Evolutionary conservation across 192 early-diverging fungal genomes (phyloP), one percentile per base, ranked within the genome.

Genomic region (Jimgerdemannia flammicorona): DNA sequence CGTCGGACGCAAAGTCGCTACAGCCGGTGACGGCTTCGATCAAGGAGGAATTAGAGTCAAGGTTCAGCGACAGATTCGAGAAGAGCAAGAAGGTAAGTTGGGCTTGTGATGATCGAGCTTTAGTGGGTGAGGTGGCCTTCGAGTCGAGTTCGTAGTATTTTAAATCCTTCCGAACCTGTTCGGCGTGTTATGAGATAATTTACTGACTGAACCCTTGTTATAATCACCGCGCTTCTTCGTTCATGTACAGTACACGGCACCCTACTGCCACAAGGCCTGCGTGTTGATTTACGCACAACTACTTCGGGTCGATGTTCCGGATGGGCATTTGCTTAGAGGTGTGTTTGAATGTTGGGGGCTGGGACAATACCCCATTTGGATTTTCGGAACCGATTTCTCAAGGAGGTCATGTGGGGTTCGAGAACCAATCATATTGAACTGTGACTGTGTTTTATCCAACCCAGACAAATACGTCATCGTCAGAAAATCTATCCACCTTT

Each of bases 251-350:
- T 29, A 29, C 29, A 29, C 29, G 29, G 29, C 29, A 29, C 29
- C 29, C 0, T 29, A 29, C 29, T 29, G 29, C 29, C 29, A 29
- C 29, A 93, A 93, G 84, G 92, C 89, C 71, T 86, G 88, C 75
- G 86, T 95, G 42, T 78, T 99, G 54, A 84, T 98, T 6, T 88
- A 92, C 76, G 90, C 96, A 4, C 95, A 99, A 83, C 83, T 98
- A 43, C 84, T 93, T 54, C 90, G 96, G 64, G 78, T 97, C 11
- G 72, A 83, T 64, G 84, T 96, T 41, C 78, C 79, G 70, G 80
- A 78, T 67, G 72, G 64, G 19, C 10, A 29, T 29, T 29, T 29
- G 29, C 29, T 29, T 29, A 29, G 1, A 29, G 29, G 29, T 29
- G 29, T 29, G 29, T 29, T 29, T 29, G 29, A 29, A 29, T 29